Evolutionary conservation across 2,329 filamentous ascomycete genomes (phyloP).

Genomic region (Scortechinia acanthostroma): DNA sequence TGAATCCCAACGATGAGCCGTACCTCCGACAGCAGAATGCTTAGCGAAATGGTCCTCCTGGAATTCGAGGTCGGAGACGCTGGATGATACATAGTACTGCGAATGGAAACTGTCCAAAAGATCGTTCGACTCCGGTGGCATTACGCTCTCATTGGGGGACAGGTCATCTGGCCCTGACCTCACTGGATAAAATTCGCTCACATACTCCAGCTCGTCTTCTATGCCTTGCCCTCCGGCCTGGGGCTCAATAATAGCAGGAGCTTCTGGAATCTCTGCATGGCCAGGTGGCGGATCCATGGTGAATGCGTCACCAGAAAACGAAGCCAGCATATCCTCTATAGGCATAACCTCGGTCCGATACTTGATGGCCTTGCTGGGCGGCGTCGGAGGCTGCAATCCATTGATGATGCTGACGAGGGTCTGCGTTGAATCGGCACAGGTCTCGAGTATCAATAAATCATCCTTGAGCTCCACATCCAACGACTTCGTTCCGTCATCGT

Average conservation of each 20-base stretch:
- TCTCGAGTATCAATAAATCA: constrained; percentile 82
- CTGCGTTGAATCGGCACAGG: constrained; percentile 93
- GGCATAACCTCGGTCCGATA: constrained; percentile 83
- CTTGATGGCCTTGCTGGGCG: constrained; percentile 75
- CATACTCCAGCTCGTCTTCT: constrained; percentile 5
- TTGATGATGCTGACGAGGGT: constrained; percentile 76
- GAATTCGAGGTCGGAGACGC: constrained; percentile 60
- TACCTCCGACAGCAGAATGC: constrained; percentile 50
- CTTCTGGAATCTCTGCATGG: background rate
- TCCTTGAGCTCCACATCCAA: constrained; percentile 78
- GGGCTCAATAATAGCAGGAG: constrained; percentile 29
- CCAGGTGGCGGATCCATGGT: constrained; percentile 24
- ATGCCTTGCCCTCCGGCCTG: constrained; percentile 41
- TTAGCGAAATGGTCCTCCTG: constrained; percentile 72
- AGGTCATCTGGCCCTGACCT: background rate
- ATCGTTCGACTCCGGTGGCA: constrained; percentile 5
- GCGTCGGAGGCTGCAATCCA: constrained; percentile 74
- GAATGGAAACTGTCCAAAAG: constrained; percentile 2
- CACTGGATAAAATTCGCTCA: background rate
- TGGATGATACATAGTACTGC: constrained; percentile 31
- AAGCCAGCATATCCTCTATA: constrained; percentile 80
- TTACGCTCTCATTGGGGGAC: constrained; percentile 12
- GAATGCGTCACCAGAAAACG: constrained; percentile 82
- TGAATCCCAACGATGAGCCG: constrained; percentile 76
- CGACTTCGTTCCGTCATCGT: constrained; percentile 51